A percentile compares a stretch with the other conserved stretches of the same genome.
Conservation (phyloP, 768 basidiomycete species). For the Scleroderma bovista region DNA sequence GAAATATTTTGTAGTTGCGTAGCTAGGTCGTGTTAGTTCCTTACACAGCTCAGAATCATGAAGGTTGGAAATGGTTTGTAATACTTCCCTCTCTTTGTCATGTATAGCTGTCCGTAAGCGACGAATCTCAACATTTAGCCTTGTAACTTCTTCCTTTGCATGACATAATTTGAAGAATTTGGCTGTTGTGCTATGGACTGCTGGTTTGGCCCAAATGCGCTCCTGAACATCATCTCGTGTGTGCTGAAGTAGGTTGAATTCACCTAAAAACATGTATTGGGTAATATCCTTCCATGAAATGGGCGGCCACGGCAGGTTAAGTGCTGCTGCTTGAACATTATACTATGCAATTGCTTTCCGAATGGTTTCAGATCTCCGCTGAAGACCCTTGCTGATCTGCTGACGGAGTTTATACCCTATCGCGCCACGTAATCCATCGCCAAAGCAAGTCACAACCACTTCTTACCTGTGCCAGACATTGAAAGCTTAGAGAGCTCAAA, state of each 20-base stretch:
- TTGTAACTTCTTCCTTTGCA: constrained; percentile 5
- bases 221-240: neutral
- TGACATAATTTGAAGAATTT: constrained; percentile 4
- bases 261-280: constrained; percentile 2
- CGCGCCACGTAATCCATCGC: neutral
- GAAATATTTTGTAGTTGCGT: too few relatives aligned
- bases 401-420: constrained; percentile 5
- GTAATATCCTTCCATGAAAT: constrained; percentile 4
- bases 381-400: constrained; percentile 4
- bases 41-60: too few relatives aligned
- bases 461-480: neutral
- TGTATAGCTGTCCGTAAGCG: too few relatives aligned
- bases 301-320: neutral
- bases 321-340: neutral
- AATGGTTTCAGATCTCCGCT: neutral
- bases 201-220: constrained; percentile 2
- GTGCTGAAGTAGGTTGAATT: constrained; percentile 5
- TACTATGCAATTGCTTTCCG: neutral
- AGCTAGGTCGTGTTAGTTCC: too few relatives aligned
- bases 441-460: neutral
- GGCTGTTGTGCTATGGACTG: neutral
- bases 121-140: constrained; percentile 4
- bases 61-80: too few relatives aligned
- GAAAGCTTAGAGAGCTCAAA: neutral
- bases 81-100: too few relatives aligned